Conservation (phyloP, 2,329 filamentous ascomycete species). For the Pseudogymnoascus sp. region DNA sequence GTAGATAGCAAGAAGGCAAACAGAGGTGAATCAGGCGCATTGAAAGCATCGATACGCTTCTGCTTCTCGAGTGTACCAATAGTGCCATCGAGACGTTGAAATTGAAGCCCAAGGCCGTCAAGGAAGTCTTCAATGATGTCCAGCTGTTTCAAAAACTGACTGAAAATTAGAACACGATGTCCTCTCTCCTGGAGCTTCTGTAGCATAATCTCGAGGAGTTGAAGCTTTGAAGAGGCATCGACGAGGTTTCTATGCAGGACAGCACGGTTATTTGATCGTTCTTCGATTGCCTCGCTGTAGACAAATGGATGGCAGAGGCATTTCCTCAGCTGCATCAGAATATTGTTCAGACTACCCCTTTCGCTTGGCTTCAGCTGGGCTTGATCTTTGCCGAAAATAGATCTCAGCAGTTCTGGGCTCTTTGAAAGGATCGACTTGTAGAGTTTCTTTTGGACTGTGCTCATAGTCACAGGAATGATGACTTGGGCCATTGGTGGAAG, state of each 20-base stretch:
- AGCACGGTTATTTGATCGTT: conserved; percentile 54
- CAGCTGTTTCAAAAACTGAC: conserved; percentile 84
- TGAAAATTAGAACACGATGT: conserved; percentile 89
- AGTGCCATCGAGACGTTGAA: conserved; percentile 77
- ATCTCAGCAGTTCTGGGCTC: conserved; percentile 78
- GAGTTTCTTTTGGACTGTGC: conserved; percentile 81
- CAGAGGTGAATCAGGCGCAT: conserved; percentile 69
- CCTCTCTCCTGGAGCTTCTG: conserved; percentile 79
- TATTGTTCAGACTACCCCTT: conserved; percentile 79
- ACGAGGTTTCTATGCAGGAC: conserved; percentile 73
- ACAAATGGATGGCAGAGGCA: conserved; percentile 94
- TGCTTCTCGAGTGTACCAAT: conserved; percentile 81
- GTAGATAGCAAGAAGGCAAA: conserved; percentile 94
- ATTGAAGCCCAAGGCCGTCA: conserved; percentile 61
- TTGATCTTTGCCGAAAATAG: conserved; percentile 67
- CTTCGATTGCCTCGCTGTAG: conserved; percentile 85
- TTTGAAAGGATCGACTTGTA: conserved; percentile 91
- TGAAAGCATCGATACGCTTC: conserved; percentile 88
- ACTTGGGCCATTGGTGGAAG: conserved; percentile 90
- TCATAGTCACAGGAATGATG: conserved; percentile 94
- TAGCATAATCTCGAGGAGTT: conserved; percentile 75
- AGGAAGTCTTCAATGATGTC: conserved; percentile 91
- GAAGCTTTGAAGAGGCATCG: conserved; percentile 83
- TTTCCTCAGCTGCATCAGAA: conserved; percentile 89
- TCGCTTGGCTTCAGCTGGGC: conserved; percentile 56